Base-by-base conservation (phyloP, 331 rosid species). In the Cydonia oblonga region DNA sequence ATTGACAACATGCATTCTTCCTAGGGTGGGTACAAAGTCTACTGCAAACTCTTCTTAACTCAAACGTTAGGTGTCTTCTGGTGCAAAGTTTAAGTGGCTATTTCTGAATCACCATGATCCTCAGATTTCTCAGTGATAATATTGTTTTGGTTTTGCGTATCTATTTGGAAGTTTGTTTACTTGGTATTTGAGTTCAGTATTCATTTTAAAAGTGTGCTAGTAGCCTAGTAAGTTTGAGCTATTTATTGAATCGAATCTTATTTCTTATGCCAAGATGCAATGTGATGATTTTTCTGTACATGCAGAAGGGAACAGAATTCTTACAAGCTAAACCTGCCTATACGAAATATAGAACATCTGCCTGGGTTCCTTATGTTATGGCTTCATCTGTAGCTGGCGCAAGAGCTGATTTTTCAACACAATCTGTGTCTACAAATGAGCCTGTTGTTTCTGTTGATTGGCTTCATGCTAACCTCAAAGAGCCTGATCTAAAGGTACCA, bases 401-500 rank as follows among this genome's bases (percentile, higher is more conserved):
- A 80, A 71, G 81, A 78, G 79, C 88, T 78, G 69, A 76, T 60
- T 89, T 88, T 81, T 85, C 97, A 4, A 84, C 96, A 25, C 75
- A 78, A 60, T 63, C 90, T n/a, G 75, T 80, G 24, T 65, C 91
- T 44, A 69, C 87, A 16, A 81, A 72, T 67, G 97, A 93, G 69
- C 92, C 96, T 16, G 92, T 89, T 81, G 96, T 93, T 71, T 89
- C 98, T 49, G 92, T 83, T 14, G 95, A 88, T 58, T 93, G 98
- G 98, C 96, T 93, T 38, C 89, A 86, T 77, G 82, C 86, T 62
- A 85, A 93, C 81, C 85, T 93, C 68, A 91, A 86, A 87, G 86
- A 85, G 72, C 90, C 91, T 60, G 86, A 86, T 69, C 72, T 93
- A 79, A 93, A 91, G 96, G 98, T 92, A 79, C 29, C 9, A 2